Base-by-base conservation (phyloP, 192 early-diverging fungal genomes). In the Coemansia sp. region DNA sequence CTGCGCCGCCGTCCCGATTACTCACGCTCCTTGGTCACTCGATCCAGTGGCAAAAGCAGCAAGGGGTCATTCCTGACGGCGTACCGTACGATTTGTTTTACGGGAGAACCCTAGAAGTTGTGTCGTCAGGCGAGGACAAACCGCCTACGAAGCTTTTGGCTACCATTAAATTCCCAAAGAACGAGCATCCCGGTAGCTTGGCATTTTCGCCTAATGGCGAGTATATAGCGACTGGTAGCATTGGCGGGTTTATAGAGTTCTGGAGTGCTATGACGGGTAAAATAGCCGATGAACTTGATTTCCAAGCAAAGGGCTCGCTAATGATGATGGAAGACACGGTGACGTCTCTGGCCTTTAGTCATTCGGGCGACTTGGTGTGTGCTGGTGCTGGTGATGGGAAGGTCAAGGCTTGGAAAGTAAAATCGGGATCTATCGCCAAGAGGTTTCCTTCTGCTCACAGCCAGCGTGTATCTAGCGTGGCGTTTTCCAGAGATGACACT, bases 231-330 rank as follows among this genome's bases (percentile, higher is more conserved):
- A 96, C 95, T 20, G 97, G 97, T 29, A 91, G 89, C 55, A 80
- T 87, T 40, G 97, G 98, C 84, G 97, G 97, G 2, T 94, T 97
- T 75, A 93, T 99, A 70, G 97, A 99, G 80, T 74, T 99, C 13
- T 99, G 94, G 94, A 95, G 96, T 67, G 91, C 89, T 63, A 83
- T 92, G 62, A 97, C 95, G 1, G 95, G 94, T 1, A 98, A 97
- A 71, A 83, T 95, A 20, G 80, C 94, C 34, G 90, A 84, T 59
- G 95, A 96, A 82, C 80, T 98, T 24, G 86, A 89, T 62, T 98
- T 97, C 76, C 97, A 98, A 75, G 88, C 89, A 0, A 92, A 97
- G 61, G 94, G 72, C 36, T 58, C 75, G 0, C 67, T 91, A 48
- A 99, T 99, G 93, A 77, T 91, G 56, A 98, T 98, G 96, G 92